These are phyloP conservation scores for Pyrus bretschneideri DNA, from an alignment of 306 rosid genomes.

Conservation along the genomic window DNA sequence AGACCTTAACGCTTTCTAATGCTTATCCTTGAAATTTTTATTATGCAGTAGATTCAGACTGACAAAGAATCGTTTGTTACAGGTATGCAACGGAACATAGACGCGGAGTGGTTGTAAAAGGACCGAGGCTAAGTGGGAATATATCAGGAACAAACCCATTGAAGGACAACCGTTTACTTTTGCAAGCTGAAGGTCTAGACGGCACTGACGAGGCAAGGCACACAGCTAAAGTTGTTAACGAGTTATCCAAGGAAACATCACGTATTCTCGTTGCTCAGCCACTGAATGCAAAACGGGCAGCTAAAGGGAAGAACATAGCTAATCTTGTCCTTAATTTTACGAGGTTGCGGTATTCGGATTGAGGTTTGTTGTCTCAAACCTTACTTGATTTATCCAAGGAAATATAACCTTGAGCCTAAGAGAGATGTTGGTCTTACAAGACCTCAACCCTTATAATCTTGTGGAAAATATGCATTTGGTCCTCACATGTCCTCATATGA, in stretches of 20 bases:
- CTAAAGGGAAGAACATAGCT: conserved; percentile 89
- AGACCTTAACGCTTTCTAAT: not conserved
- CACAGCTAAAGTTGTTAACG: conserved; percentile 75
- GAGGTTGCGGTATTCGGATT: conserved; percentile 94
- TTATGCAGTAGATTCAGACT: not conserved
- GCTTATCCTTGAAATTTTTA: not conserved
- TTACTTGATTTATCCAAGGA: not conserved
- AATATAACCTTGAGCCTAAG: not conserved
- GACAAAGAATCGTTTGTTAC: conserved; percentile 2
- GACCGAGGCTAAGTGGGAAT: conserved; percentile 86
- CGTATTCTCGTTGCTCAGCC: conserved; percentile 79
- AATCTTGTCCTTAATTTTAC: conserved; percentile 62
- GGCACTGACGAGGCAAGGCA: conserved; percentile 74
- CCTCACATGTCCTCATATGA: no score
- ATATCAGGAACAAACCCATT: conserved; percentile 94
- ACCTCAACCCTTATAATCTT: not conserved
- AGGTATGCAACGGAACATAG: conserved; percentile 99
- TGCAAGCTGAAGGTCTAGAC: conserved; percentile 86
- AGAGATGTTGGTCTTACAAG: not conserved
- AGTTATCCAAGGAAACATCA: conserved; percentile 86
- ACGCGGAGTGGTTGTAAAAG: conserved; percentile 94
- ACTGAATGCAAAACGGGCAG: conserved; percentile 62
- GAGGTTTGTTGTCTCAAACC: conserved; percentile 52
- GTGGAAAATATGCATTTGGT: no score
- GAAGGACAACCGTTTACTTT: conserved; percentile 84